Conservation (phyloP, 192 early-diverging fungal genomes). For the Coemansia guatemalensis region DNA sequence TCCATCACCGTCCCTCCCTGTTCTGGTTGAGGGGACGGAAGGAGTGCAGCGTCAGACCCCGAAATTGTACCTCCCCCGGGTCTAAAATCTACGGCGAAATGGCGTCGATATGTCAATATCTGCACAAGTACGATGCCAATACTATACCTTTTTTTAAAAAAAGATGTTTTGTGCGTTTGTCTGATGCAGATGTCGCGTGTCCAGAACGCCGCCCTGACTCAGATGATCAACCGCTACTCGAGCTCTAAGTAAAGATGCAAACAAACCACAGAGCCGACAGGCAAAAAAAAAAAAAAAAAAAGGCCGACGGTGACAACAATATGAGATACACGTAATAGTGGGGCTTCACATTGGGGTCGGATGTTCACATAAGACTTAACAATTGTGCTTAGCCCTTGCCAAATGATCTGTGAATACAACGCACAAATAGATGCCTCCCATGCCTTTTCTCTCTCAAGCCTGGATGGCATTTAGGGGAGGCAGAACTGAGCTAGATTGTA, state of each 20-base stretch:
- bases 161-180: neutral
- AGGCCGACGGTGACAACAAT: neutral
- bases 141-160: constrained; percentile 10
- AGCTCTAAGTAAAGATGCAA: neutral
- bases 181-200: constrained; percentile 15
- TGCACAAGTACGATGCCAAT: neutral
- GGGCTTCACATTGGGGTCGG: neutral
- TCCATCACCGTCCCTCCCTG: neutral
- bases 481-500: neutral
- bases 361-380: neutral
- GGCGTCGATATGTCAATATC: neutral
- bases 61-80: neutral
- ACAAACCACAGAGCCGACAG: neutral
- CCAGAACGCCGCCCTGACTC: neutral
- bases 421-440: neutral
- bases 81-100: neutral
- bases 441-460: neutral
- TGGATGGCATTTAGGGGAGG: neutral
- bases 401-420: neutral
- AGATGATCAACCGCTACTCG: constrained; percentile 3
- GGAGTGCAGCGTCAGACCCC: neutral
- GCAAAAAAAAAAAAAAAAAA: neutral
- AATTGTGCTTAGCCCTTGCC: neutral
- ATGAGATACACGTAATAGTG: constrained; percentile 1
- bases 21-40: neutral